Conservation (phyloP, 1,139 yeast genomes). For the Pichia sp. region DNA sequence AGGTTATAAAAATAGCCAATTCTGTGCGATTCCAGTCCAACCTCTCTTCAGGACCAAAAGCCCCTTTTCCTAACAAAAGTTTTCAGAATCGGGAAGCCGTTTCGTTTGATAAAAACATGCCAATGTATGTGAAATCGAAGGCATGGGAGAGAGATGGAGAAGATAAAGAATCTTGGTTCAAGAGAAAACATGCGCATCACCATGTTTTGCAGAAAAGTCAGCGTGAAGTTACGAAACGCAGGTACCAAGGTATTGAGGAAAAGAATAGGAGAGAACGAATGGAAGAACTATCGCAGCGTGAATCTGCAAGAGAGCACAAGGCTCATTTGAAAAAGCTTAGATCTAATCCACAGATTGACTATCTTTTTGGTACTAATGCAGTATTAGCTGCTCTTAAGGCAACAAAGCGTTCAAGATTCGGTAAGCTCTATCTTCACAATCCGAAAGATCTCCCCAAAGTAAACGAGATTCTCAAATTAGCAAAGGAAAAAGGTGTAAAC, state of each 20-base stretch:
- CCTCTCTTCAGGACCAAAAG: conserved; percentile 15
- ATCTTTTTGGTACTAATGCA: conserved; percentile 69
- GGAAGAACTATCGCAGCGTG: conserved; percentile 2
- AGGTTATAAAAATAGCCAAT: too few species aligned
- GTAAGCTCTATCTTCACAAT: conserved; percentile 44
- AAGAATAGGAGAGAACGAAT: conserved; percentile 6
- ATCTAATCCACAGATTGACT: conserved; percentile 50
- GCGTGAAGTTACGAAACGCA: conserved; percentile 8
- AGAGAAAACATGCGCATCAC: conserved; percentile 48
- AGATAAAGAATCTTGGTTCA: conserved; percentile 49
- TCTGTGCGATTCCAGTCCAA: conserved; percentile 1
- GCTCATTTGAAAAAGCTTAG: conserved; percentile 6
- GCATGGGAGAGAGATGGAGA: conserved; percentile 55
- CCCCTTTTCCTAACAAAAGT: conserved; percentile 19
- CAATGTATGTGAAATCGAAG: conserved; percentile 32
- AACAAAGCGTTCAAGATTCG: conserved; percentile 45
- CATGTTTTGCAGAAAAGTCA: conserved; percentile 39
- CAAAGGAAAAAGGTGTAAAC: conserved; percentile 30
- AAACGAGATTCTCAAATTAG: conserved; percentile 37
- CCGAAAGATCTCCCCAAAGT: conserved; percentile 29
- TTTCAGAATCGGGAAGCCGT: conserved; percentile 12
- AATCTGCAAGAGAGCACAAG: conserved; percentile 8
- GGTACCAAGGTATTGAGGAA: conserved; percentile 10
- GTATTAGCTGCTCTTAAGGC: conserved; percentile 64
- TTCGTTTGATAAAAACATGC: conserved; percentile 39